A percentile compares a stretch with the other conserved stretches of the same genome.
These are phyloP conservation scores for Durotheca rogersii DNA, from an alignment of 495 filamentous ascomycete genomes.

Conservation along the genomic window DNA sequence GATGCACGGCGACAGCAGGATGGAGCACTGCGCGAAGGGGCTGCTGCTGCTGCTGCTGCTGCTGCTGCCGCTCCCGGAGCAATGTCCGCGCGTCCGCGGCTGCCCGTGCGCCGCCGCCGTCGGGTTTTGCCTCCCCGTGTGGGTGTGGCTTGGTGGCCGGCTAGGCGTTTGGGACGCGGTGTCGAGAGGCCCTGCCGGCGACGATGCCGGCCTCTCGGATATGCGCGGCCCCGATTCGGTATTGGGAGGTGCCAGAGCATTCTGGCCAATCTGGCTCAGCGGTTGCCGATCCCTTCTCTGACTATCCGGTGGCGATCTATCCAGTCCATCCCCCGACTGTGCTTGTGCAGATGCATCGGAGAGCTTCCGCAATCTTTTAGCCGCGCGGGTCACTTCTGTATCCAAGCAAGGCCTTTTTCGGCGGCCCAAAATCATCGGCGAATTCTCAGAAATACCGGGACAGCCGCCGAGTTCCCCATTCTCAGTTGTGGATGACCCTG, in stretches of 20 bases:
- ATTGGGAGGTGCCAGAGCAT: conserved; percentile 2
- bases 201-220: neutral
- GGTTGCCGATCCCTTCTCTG: conserved; percentile 14
- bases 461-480: neutral
- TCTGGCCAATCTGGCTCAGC: conserved; percentile 26
- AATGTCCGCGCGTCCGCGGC: conserved; percentile 2
- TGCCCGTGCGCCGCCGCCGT: neutral
- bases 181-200: neutral
- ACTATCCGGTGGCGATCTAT: neutral
- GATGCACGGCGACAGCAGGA: conserved; percentile 51
- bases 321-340: neutral
- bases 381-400: neutral
- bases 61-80: conserved; percentile 15
- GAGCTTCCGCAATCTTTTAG: conserved; percentile 15
- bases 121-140: neutral
- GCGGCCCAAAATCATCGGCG: neutral
- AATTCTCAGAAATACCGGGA: neutral
- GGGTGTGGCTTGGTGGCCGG: neutral
- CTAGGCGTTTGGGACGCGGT: neutral
- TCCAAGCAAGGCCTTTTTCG: conserved; percentile 19
- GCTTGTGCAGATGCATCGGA: conserved; percentile 1
- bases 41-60: conserved; percentile 30
- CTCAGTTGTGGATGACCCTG: conserved; percentile 8
- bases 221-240: neutral
- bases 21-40: conserved; percentile 37